Base-by-base conservation (phyloP, 805 yeast genomes). In the Candida arabinofermentans region DNA sequence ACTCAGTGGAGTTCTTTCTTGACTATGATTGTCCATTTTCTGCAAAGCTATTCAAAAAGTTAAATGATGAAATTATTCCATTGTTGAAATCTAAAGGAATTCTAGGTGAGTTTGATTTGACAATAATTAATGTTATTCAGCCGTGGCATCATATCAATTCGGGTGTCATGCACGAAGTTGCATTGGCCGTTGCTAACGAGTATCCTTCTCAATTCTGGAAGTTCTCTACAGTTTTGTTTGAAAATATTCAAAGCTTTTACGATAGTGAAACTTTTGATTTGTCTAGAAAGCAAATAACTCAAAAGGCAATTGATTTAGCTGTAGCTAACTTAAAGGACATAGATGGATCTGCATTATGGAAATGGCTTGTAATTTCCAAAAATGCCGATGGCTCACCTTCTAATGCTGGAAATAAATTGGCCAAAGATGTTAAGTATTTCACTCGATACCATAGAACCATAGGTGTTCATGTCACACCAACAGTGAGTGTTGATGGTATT, bases 401-500 rank as follows among this genome's bases (percentile, higher is more conserved):
- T 22, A 84, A 86, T 54, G 53, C 59, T 3, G 91, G 93, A 8
- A 82, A 80, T 50, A 67, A 60, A 6, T 70, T 81, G 27, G 69
- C 77, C 3, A 69, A 61, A 26, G 95, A 86, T 54, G 53, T 85
- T 47, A 88, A 86, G 64, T 82, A 81, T 53, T 86, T 85, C 57
- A 74, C 89, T 16, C 73, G 80, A 58, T 78, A 77, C 57, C 80
- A 79, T 40, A 74, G 96, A 58, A 86, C 86, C 44, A 75, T 81
- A 32, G 88, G 91, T 34, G 77, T 84, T 29, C 96, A 88, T 57
- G 81, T 84, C n/a, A 85, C 93, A 3, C 96, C 96, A 17, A 81
- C 93, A 4, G 84, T 86, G 12, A 61, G 74, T 17, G 65, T 87
- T 30, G 75, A 86, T 58, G 96, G 96, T 1, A 75, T 83, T 37